Conservation (phyloP, 768 basidiomycete species). For the Leccinum subgranulosum region DNA sequence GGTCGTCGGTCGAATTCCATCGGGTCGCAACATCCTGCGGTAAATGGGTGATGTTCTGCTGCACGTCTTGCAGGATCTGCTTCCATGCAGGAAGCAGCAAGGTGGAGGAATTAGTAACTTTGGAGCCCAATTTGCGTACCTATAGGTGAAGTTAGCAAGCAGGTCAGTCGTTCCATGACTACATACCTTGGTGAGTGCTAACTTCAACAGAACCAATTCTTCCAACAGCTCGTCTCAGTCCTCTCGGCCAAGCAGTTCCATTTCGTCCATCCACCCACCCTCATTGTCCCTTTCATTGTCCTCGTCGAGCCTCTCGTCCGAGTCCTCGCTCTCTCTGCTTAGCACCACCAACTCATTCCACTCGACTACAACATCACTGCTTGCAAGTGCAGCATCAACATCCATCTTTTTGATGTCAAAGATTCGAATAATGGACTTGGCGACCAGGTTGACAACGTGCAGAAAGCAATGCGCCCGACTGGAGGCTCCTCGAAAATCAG, state of each 20-base stretch:
- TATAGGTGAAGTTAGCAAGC: conserved; percentile 5
- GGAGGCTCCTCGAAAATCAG: no score
- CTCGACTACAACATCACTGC: no score
- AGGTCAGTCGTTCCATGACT: background rate
- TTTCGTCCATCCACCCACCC: conserved; percentile 27
- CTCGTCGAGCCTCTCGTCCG: no score
- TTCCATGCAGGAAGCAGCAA: conserved; percentile 23
- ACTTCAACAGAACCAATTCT: conserved; percentile 18
- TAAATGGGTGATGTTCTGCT: conserved; percentile 1
- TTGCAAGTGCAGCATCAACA: no score
- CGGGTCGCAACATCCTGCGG: conserved; percentile 6
- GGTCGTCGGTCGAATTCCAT: background rate
- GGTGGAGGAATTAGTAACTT: conserved; percentile 18
- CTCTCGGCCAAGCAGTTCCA: conserved; percentile 3
- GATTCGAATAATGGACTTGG: no score
- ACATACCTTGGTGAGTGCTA: conserved; percentile 24
- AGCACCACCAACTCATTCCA: no score
- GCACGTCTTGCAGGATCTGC: conserved; percentile 4
- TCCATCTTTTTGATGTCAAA: no score
- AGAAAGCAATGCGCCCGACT: no score
- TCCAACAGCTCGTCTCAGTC: conserved; percentile 15
- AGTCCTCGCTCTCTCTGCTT: no score
- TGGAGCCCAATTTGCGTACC: conserved; percentile 23
- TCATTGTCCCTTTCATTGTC: conserved; percentile 4
- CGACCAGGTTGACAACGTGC: no score